Evolutionary conservation across 2,329 filamentous ascomycete genomes (phyloP).

Genomic region (Cercospora brassicicola): DNA sequence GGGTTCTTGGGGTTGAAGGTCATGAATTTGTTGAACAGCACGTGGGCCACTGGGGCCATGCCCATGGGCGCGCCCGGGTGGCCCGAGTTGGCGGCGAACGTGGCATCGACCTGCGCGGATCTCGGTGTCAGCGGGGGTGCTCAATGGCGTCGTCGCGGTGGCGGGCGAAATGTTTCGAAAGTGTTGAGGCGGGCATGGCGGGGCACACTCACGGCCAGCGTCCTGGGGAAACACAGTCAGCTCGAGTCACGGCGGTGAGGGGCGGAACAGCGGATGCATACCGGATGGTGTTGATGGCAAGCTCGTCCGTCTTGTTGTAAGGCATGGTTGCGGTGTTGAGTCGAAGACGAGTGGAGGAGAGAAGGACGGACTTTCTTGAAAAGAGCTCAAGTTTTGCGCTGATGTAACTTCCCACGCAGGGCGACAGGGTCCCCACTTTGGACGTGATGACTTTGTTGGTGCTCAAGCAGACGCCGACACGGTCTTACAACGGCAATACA

Average conservation of each 20-base stretch:
- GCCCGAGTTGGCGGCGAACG: conserved; percentile 90
- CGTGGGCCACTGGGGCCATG: conserved; percentile 92
- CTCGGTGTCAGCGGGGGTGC: conserved; percentile 9
- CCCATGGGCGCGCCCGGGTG: conserved; percentile 98
- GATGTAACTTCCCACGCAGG: conserved; percentile 4
- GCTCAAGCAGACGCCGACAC: conserved; percentile 9
- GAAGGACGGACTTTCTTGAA: background rate
- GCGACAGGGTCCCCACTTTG: conserved; percentile 1
- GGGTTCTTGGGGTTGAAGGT: conserved; percentile 99
- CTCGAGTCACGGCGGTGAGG: conserved; percentile 1
- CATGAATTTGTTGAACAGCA: conserved; percentile 99
- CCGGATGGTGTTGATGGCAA: conserved; percentile 98
- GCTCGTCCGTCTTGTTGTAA: conserved; percentile 82
- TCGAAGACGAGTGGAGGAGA: background rate
- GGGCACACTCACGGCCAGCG: conserved; percentile 14
- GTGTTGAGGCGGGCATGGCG: conserved; percentile 14
- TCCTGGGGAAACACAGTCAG: background rate
- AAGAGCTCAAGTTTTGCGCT: conserved; percentile 6
- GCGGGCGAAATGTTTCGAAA: background rate
- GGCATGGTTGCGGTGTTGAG: conserved; percentile 62
- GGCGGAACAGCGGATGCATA: conserved; percentile 38
- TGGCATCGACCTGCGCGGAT: conserved; percentile 83
- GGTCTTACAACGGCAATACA: background rate
- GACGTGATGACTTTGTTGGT: background rate
- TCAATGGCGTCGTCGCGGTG: conserved; percentile 33